A percentile compares a stretch with the other conserved stretches of the same genome.
Evolutionary conservation across 768 basidiomycete genomes (phyloP).

Genomic region (Phaffia tasmanica): DNA sequence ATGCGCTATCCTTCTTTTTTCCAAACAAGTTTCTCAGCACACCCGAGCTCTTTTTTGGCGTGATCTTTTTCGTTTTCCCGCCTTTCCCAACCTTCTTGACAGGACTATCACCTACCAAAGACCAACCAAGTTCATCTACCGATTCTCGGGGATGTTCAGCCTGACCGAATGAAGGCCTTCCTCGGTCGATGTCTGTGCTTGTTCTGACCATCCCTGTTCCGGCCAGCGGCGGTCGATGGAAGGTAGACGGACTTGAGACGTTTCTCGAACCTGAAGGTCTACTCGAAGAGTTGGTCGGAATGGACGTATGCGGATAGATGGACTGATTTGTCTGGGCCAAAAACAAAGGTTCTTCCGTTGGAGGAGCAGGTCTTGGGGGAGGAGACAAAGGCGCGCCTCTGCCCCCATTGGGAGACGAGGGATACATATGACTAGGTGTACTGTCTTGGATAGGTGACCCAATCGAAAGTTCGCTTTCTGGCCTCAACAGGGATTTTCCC

Average conservation of each 20-base stretch:
- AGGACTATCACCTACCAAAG: background rate
- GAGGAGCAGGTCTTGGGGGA: slow-evolving; percentile 1
- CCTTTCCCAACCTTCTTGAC: background rate
- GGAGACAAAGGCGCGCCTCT: no score
- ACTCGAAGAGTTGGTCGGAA: background rate
- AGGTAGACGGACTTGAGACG: background rate
- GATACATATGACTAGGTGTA: no score
- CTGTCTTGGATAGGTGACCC: no score
- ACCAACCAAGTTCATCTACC: background rate
- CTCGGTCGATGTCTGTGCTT: background rate
- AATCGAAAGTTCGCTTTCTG: no score
- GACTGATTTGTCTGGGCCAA: background rate
- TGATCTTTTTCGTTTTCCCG: slow-evolving; percentile 9
- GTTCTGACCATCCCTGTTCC: slow-evolving; percentile 1
- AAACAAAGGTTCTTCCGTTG: background rate
- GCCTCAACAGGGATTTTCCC: no score
- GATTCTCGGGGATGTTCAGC: background rate
- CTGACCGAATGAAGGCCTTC: background rate
- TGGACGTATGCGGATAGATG: background rate
- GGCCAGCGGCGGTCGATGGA: background rate
- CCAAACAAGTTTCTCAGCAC: slow-evolving; percentile 23
- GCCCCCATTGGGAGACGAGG: no score
- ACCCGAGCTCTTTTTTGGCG: slow-evolving; percentile 25
- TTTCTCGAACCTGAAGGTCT: background rate
- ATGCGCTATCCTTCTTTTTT: slow-evolving; percentile 20